Evolutionary conservation across 2,329 filamentous ascomycete species (phyloP).

Genomic region (Emergomyces pasteurianus): DNA sequence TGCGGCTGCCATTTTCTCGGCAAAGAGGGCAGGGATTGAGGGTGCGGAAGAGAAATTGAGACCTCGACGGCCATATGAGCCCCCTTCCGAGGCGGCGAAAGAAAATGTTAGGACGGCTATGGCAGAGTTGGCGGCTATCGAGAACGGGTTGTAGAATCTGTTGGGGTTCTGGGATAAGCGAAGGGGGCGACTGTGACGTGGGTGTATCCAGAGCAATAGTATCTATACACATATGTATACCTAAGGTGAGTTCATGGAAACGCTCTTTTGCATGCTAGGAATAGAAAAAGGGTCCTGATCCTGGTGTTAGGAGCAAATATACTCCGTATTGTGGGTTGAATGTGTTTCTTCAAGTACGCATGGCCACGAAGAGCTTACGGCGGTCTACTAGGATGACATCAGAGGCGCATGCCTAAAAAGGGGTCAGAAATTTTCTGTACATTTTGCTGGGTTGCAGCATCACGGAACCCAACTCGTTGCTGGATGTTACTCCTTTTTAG

Average conservation of each 20-base stretch:
- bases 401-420: background rate
- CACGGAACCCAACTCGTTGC: too few species aligned
- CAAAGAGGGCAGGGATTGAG: slow-evolving; percentile 47
- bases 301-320: background rate
- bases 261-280: background rate
- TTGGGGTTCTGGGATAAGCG: background rate
- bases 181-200: background rate
- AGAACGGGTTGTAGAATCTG: slow-evolving; percentile 18
- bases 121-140: slow-evolving; percentile 30
- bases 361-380: background rate
- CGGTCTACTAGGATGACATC: background rate
- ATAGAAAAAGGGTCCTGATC: background rate
- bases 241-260: background rate
- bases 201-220: background rate
- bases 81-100: slow-evolving; percentile 33
- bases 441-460: background rate
- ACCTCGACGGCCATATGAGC: slow-evolving; percentile 51
- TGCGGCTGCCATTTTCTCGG: slow-evolving; percentile 50
- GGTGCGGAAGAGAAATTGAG: slow-evolving; percentile 46
- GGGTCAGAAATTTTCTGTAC: background rate
- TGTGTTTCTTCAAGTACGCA: background rate
- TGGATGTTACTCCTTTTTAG: too few species aligned
- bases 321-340: background rate
- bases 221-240: too few species aligned
- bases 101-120: slow-evolving; percentile 31